Evolutionary conservation across 805 yeast genomes (phyloP).

Genomic region (Myxozyma kluyveri): DNA sequence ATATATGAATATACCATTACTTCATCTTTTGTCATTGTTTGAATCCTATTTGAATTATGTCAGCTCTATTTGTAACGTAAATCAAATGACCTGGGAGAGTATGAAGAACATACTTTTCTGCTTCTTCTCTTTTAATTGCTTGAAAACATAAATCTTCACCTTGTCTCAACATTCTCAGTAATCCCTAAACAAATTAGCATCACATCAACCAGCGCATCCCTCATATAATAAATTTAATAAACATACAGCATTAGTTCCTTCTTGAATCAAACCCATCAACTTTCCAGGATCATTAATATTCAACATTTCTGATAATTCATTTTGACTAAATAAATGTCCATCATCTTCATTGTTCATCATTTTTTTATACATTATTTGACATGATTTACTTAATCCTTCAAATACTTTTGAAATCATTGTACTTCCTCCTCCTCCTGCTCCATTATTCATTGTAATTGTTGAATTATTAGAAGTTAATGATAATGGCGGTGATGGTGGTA

Average conservation of each 20-base stretch:
- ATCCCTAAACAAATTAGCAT: constrained; percentile 57
- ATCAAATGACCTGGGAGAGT: too few species aligned
- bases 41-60: constrained; percentile 47
- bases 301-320: constrained; percentile 57
- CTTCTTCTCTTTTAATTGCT: constrained; percentile 70
- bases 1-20: constrained; percentile 86
- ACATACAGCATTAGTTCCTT: constrained; percentile 43
- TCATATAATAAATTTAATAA: not conserved
- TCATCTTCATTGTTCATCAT: constrained; percentile 34
- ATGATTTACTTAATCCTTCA: constrained; percentile 15
- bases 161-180: constrained; percentile 66
- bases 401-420: constrained; percentile 2
- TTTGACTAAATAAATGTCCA: constrained; percentile 59
- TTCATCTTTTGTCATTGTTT: constrained; percentile 81
- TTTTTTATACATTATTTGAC: constrained; percentile 23
- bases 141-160: constrained; percentile 66
- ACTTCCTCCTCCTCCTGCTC: not conserved
- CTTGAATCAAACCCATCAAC: constrained; percentile 48
- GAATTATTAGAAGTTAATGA: constrained; percentile 9
- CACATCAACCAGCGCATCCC: too few species aligned
- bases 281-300: constrained; percentile 44
- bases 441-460: not conserved
- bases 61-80: not conserved
- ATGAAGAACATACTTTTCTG: constrained; percentile 40
- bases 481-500: constrained; percentile 9